Conservation (phyloP, 257 asterid species). For the Fraxinus pennsylvanica region DNA sequence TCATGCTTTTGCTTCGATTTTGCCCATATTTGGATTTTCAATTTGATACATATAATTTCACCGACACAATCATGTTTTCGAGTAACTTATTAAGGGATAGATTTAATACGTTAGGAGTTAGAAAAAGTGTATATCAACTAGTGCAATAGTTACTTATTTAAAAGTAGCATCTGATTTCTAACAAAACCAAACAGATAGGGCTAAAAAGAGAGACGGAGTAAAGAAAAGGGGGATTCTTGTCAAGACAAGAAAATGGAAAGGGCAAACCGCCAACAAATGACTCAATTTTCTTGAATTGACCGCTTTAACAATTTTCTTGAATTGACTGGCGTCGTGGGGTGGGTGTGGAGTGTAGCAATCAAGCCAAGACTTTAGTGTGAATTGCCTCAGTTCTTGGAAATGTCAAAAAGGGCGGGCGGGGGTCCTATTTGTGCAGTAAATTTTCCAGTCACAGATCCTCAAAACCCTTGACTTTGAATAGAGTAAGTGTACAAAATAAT, state of each 20-base stretch:
- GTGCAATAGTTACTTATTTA: too few species aligned
- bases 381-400: neutral
- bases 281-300: neutral
- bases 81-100: too few species aligned
- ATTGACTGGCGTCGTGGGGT: neutral
- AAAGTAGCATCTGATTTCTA: neutral
- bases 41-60: too few species aligned
- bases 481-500: neutral
- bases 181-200: too few species aligned
- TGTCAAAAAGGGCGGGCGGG: too few species aligned
- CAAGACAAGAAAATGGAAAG: neutral
- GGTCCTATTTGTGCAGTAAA: neutral
- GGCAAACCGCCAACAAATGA: neutral
- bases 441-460: neutral
- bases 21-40: too few species aligned
- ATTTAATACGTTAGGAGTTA: too few species aligned
- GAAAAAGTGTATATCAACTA: too few species aligned
- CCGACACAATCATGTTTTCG: too few species aligned
- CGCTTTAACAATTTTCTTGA: neutral
- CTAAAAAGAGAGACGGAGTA: neutral
- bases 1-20: too few species aligned
- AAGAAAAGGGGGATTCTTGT: neutral
- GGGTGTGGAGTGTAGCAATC: neutral
- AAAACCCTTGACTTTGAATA: neutral
- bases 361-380: neutral